phyloP scores from a whole-genome alignment of 768 basidiomycete species.

The Mycena rosella region DNA sequence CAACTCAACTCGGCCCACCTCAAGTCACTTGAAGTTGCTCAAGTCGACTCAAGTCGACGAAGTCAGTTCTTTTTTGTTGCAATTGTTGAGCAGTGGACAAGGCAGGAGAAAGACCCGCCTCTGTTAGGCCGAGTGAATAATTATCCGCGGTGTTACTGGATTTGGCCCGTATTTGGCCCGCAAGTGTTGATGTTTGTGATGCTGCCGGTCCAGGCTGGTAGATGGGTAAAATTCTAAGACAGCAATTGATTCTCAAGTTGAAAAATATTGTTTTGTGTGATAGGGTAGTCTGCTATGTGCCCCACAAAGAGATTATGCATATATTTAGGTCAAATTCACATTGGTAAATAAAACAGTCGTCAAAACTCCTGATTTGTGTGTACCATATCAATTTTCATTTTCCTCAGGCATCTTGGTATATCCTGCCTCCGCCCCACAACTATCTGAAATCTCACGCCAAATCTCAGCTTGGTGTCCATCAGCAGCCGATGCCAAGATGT shows the following conservation, averaged over 20 bases:
- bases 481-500: constrained; percentile 4
- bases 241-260: constrained; percentile 9
- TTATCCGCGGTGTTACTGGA: constrained; percentile 11
- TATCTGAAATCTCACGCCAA: constrained; percentile 5
- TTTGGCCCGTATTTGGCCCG: constrained; percentile 3
- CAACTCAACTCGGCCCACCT: no score
- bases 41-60: constrained; percentile 12
- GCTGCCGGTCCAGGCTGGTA: neutral
- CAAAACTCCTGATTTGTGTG: no score
- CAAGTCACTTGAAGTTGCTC: neutral
- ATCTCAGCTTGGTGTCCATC: constrained; percentile 4
- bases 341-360: no score
- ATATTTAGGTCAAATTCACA: neutral
- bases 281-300: constrained; percentile 6
- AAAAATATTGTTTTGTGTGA: constrained; percentile 8
- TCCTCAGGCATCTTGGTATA: no score
- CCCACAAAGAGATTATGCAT: constrained; percentile 5
- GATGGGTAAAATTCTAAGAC: constrained; percentile 8
- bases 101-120: constrained; percentile 11
- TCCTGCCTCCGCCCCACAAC: neutral
- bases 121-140: constrained; percentile 8
- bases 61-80: constrained; percentile 7
- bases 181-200: constrained; percentile 3
- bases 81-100: constrained; percentile 10
- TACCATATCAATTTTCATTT: no score